Base-by-base conservation (phyloP, 306 rosid genomes). In the Aeschynomene evenia region DNA sequence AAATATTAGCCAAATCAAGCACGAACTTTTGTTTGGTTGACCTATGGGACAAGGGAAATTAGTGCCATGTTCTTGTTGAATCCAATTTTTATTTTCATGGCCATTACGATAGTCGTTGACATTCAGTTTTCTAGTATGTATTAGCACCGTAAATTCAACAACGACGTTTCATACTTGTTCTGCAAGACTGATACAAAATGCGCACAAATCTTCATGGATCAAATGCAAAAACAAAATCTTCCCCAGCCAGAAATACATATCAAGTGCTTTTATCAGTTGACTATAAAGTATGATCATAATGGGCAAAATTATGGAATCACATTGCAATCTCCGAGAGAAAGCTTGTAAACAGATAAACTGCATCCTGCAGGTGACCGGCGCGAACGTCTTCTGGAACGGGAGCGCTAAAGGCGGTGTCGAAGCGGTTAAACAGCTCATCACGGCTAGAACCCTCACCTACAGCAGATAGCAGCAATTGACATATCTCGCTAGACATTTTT, bases 321-420 rank as follows among this genome's bases (percentile, higher is more conserved):
- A 86, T 57, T 11, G 96, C 75, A 68, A 81, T 69, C 86, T 94
- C 97, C 0, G 97, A 85, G 56, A 94, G 87, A 67, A 73, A 84
- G 80, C 95, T 81, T 46, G 96, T 88, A 80, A 88, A 94, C 45
- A 88, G 85, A 60, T 86, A 82, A 22, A 76, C 87, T 6, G 97
- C 94, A 68, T 85, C 96, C 72, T 90, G 98, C 82, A 94, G 72
- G 82, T 84, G 91, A 76, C 84, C 78, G 0, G 98, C 82, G 45
- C 91, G 92, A 16, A 77, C 75, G 77, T 94, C 97, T 67, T 90
- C 91, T 4, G 93, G 92, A 77, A 90, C 76, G 15, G 97, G 98
- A 63, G 98, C 95, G 8, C 57, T 61, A 71, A 77, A 88, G 33
- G 86, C 88, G 4, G 96, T 84, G 85, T 88, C 85, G 29, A 94